Percentiles rank a stretch among this genome's conserved stretches.
phyloP scores from a whole-genome alignment of 495 filamentous ascomycete genomes.

The Aspergillus olivimuriae region DNA sequence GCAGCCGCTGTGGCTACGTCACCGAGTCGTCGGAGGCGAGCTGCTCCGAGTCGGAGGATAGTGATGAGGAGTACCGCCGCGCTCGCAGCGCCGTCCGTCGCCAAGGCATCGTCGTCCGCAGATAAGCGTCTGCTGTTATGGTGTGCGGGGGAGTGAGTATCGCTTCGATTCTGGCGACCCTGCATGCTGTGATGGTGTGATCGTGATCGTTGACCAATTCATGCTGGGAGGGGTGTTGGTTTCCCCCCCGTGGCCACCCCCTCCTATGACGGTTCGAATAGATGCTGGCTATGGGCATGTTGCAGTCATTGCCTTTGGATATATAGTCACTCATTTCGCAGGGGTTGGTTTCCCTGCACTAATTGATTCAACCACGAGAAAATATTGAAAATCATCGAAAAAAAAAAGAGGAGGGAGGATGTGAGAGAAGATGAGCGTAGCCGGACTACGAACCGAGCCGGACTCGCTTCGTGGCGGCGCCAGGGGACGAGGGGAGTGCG shows the following conservation, averaged over 20 bases:
- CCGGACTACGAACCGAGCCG: constrained; percentile 12
- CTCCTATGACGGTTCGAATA: not conserved
- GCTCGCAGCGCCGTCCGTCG: constrained; percentile 51
- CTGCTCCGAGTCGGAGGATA: constrained; percentile 53
- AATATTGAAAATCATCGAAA: constrained; percentile 4
- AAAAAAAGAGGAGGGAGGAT: constrained; percentile 22
- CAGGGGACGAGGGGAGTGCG: constrained; percentile 1
- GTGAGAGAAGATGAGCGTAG: constrained; percentile 2
- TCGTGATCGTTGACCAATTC: too few species aligned
- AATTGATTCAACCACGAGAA: constrained; percentile 11
- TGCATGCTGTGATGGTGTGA: too few species aligned
- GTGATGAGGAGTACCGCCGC: constrained; percentile 51
- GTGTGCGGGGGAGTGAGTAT: too few species aligned
- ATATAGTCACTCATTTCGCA: constrained; percentile 15
- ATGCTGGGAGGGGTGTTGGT: too few species aligned
- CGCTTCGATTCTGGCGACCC: too few species aligned
- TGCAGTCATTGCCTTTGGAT: not conserved
- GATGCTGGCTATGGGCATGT: not conserved
- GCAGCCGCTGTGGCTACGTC: constrained; percentile 73
- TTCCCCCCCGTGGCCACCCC: too few species aligned
- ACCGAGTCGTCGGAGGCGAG: constrained; percentile 47
- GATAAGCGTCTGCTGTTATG: constrained; percentile 18
- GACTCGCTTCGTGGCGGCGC: constrained; percentile 13
- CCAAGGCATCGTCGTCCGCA: constrained; percentile 71
- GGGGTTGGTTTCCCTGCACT: too few species aligned